Evolutionary conservation across 495 filamentous ascomycete genomes (phyloP).

Genomic region (Delitschia confertaspora): DNA sequence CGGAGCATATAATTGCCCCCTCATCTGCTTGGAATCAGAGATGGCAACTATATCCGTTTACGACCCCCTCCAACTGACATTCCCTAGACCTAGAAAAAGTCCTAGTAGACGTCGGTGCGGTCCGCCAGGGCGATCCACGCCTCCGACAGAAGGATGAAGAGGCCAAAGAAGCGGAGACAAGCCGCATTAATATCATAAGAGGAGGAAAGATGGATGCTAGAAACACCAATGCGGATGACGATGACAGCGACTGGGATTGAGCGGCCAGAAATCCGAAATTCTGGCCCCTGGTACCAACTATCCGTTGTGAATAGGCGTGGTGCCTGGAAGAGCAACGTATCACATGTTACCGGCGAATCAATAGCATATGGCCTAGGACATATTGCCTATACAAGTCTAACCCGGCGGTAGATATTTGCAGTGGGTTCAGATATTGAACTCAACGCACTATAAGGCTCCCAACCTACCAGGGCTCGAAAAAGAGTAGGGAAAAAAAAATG

Average conservation of each 20-base stretch:
- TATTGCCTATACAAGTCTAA: not conserved
- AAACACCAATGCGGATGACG: conserved; percentile 16
- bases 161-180: conserved; percentile 45
- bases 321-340: not conserved
- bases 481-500: too few species aligned
- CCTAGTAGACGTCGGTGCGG: conserved; percentile 70
- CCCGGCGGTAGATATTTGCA: not conserved
- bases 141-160: conserved; percentile 56
- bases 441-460: too few species aligned
- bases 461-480: too few species aligned
- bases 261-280: not conserved
- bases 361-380: too few species aligned
- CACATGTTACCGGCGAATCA: not conserved
- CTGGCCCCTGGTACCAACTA: not conserved
- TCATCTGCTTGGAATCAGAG: too few species aligned
- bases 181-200: conserved; percentile 39
- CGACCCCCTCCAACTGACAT: conserved; percentile 1
- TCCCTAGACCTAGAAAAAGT: conserved; percentile 57
- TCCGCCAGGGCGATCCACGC: conserved; percentile 67
- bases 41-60: conserved; percentile 3
- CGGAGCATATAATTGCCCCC: not conserved
- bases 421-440: not conserved
- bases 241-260: conserved; percentile 37
- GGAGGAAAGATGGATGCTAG: conserved; percentile 13
- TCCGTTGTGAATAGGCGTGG: not conserved